Percentiles rank a stretch among this genome's conserved stretches.
Conservation (phyloP, 108 stramenopile genomes). For the Nannochloropsis gaditana region DNA sequence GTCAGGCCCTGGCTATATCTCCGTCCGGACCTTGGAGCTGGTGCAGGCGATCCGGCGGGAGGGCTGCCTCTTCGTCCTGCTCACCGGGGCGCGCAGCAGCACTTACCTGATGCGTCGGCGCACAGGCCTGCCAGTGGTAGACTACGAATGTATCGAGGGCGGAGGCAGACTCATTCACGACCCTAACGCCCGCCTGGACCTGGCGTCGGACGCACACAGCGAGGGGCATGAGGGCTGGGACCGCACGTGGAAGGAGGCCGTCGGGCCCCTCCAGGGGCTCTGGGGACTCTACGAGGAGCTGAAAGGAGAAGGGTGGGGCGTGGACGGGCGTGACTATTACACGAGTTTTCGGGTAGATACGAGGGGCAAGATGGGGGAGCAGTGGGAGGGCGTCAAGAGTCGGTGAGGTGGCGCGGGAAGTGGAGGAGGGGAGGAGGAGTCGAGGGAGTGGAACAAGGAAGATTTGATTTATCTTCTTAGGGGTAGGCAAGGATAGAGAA, state of each 20-base stretch:
- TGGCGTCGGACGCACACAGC: background rate
- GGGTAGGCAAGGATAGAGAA: too few species aligned
- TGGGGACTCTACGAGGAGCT: background rate
- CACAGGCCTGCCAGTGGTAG: slow-evolving; percentile 8
- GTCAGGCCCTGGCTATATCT: background rate
- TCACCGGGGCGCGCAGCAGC: slow-evolving; percentile 7
- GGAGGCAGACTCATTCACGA: background rate
- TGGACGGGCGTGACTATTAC: background rate
- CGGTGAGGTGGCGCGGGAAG: background rate
- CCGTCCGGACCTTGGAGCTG: background rate
- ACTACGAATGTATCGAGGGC: slow-evolving; percentile 9
- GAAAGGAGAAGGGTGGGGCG: background rate
- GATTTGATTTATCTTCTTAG: too few species aligned
- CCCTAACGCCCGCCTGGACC: background rate
- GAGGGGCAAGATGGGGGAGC: background rate
- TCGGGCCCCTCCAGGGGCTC: background rate
- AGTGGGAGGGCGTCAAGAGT: background rate
- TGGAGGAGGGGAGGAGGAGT: background rate
- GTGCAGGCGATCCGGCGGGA: background rate
- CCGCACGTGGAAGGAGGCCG: background rate
- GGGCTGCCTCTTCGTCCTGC: background rate
- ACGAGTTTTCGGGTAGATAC: background rate
- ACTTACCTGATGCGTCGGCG: slow-evolving; percentile 5
- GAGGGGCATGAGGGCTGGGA: background rate
- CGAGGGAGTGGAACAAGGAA: background rate